Base-by-base conservation (phyloP, 495 filamentous ascomycete genomes). In the Podospora australis region DNA sequence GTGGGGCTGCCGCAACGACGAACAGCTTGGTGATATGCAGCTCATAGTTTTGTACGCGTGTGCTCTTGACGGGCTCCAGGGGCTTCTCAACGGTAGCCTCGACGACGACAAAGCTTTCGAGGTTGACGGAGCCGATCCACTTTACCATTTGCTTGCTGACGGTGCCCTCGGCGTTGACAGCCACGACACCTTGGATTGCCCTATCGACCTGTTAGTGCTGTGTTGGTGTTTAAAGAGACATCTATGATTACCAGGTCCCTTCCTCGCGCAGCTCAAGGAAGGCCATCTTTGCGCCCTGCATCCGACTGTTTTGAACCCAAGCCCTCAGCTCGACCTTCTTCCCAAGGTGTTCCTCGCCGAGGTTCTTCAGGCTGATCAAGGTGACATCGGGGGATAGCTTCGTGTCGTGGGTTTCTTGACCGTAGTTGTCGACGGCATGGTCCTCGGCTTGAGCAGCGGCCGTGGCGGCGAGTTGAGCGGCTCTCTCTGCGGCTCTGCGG, bases 91-190 rank as follows among this genome's bases (percentile, higher is more conserved):
- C 83, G 11, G 77, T 69, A 45, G 86, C 92, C 50, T 91, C 86
- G 40, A 96, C 83, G 44, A 82, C 68, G 16, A 96, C 84, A 47
- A 87, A 86, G 50, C 83, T 88, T 71, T 97, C 91, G 32, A 82
- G 73, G 63, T 85, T 86, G 57, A 97, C 74, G 36, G 73, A 78
- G 42, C 78, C 80, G 26, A 82, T 78, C 78, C 83, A 98, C 70
- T 97, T 97, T 55, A 94, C 87, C 94, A 98, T 98, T 71, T 90
- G 90, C 55, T 75, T 77, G 56, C 73, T 79, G 28, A 87, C 68
- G 25, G 77, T 30, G 72, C 71, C 52, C 65, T 65, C 77, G 48
- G 71, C 57, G 32, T 60, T 75, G 19, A 82, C 79, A 44, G 82
- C 72, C 56, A 87, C 74, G 19, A 79, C 59, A 44, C 81, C 90